Percentiles rank a stretch among this genome's conserved stretches.
phyloP scores from a whole-genome alignment of 345 rosid species.

The Melaleuca alternifolia region DNA sequence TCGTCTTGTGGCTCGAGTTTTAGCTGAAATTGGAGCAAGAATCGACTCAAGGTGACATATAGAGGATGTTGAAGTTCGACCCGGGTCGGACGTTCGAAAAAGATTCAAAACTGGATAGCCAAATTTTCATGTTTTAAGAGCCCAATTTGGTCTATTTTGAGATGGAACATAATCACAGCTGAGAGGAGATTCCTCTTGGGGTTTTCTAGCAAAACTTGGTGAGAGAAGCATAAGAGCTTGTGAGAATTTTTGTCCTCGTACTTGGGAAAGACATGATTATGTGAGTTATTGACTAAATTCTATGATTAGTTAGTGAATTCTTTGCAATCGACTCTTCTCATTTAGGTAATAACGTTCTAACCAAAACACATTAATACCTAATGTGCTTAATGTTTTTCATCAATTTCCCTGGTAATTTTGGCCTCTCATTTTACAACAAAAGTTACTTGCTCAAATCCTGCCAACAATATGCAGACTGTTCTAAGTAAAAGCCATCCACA shows the following conservation, averaged over 20 bases:
- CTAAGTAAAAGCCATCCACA: fast-evolving
- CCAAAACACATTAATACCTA: not conserved
- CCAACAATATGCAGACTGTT: not conserved
- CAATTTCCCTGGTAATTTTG: not conserved
- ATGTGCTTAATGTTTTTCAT: not conserved
- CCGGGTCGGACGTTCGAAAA: too few species aligned
- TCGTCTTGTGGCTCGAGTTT: not conserved
- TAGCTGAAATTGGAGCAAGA: not conserved
- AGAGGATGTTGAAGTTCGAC: too few species aligned
- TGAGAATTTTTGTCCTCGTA: too few species aligned
- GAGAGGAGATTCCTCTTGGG: too few species aligned
- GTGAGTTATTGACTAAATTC: not conserved
- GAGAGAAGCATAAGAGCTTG: too few species aligned
- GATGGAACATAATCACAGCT: too few species aligned
- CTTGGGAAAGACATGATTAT: too few species aligned
- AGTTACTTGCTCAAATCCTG: not conserved
- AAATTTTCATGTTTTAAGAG: too few species aligned
- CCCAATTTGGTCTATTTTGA: too few species aligned
- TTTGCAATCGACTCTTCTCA: not conserved
- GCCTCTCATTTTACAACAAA: not conserved
- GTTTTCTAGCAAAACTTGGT: too few species aligned
- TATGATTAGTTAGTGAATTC: not conserved
- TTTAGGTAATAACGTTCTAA: not conserved
- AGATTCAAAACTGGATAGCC: too few species aligned
- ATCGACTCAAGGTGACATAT: not conserved